phyloP scores from a whole-genome alignment of 1,139 yeast genomes.

The Yamadazyma dendronema region DNA sequence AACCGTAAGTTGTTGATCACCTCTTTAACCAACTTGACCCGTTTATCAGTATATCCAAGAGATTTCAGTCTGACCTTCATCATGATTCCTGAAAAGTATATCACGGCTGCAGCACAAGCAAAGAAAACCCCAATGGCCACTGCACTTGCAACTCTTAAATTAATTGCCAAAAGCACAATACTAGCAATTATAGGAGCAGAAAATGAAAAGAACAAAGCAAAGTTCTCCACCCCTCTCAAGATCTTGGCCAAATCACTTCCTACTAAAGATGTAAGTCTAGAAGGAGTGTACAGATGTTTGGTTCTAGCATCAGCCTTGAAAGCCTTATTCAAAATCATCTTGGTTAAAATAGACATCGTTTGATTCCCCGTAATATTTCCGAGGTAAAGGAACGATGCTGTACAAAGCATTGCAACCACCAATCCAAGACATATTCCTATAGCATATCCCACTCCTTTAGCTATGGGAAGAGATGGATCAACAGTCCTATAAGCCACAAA shows the following conservation, averaged over 20 bases:
- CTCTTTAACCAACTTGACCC: slow-evolving; percentile 36
- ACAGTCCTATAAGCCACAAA: slow-evolving; percentile 26
- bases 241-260: slow-evolving; percentile 39
- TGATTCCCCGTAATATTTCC: slow-evolving; percentile 54
- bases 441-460: slow-evolving; percentile 40
- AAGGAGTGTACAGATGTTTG: slow-evolving; percentile 57
- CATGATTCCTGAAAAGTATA: slow-evolving; percentile 22
- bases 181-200: slow-evolving; percentile 31
- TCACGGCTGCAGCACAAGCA: slow-evolving; percentile 23
- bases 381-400: slow-evolving; percentile 19
- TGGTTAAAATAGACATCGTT: slow-evolving; percentile 62
- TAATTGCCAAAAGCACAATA: slow-evolving; percentile 31
- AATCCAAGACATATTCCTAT: slow-evolving; percentile 28
- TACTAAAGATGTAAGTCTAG: slow-evolving; percentile 59
- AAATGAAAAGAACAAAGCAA: slow-evolving; percentile 30
- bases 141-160: slow-evolving; percentile 34
- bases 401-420: slow-evolving; percentile 28
- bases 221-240: slow-evolving; percentile 23
- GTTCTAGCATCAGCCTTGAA: slow-evolving; percentile 59
- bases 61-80: slow-evolving; percentile 27
- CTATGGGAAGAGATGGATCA: slow-evolving; percentile 21
- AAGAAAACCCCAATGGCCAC: slow-evolving; percentile 33
- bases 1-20: slow-evolving; percentile 34
- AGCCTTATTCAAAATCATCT: slow-evolving; percentile 67
- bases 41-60: slow-evolving; percentile 29